Conservation (phyloP, 129 eudicot genomes). For the Tagetes patula region DNA sequence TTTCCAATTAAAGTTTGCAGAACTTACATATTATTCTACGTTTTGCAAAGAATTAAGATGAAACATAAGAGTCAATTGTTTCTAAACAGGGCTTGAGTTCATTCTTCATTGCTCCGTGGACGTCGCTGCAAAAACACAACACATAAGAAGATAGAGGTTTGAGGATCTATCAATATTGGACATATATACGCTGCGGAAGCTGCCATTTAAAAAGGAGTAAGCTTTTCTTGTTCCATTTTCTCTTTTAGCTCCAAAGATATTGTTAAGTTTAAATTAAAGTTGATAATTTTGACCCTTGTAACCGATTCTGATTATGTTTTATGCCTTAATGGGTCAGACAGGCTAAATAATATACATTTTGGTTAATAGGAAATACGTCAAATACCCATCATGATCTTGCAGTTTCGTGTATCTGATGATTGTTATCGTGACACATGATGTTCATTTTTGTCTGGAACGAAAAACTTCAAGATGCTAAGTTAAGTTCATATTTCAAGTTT, state of each 20-base stretch:
- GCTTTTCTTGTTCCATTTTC: conserved; percentile 24
- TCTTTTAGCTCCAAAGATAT: conserved; percentile 2
- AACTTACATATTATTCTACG: neutral
- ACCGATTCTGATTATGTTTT: neutral
- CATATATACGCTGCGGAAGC: conserved; percentile 5
- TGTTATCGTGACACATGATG: too few relatives aligned
- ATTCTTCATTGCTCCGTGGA: conserved; percentile 9
- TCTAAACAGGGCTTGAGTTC: conserved; percentile 26
- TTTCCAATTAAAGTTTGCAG: conserved; percentile 1
- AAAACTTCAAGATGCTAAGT: too few relatives aligned
- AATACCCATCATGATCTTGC: neutral
- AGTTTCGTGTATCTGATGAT: neutral
- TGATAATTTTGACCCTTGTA: neutral
- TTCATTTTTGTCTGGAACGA: too few relatives aligned
- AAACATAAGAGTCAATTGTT: neutral
- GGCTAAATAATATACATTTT: neutral
- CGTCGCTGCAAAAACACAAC: conserved; percentile 7
- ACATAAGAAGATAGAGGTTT: conserved; percentile 8
- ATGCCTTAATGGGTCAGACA: neutral
- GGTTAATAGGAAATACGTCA: neutral
- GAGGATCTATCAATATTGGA: neutral
- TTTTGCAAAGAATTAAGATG: neutral
- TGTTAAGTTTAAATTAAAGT: neutral
- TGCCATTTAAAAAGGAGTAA: conserved; percentile 46
- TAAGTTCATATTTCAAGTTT: neutral